These are phyloP conservation scores for Bryoerythrophyllum caledonicum DNA, from an alignment of 225 moss, liverwort and hornwort genomes.

Conservation along the genomic window DNA sequence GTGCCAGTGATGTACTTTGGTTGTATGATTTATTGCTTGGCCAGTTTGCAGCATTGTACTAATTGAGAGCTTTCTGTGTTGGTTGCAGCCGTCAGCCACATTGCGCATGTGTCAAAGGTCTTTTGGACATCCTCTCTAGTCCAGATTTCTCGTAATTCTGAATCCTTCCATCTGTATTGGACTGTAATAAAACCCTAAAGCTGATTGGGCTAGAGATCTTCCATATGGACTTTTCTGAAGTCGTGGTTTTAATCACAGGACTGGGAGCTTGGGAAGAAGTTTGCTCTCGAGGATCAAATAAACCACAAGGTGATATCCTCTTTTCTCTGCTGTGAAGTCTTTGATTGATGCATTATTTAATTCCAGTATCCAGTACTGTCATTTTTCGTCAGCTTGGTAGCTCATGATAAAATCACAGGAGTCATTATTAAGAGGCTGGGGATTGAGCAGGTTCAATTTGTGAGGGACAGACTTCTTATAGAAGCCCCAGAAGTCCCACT, in stretches of 20 bases:
- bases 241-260: slow-evolving; percentile 28
- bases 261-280: slow-evolving; percentile 48
- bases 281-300: slow-evolving; percentile 60
- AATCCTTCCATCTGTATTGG: slow-evolving; percentile 3
- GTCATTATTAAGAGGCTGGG: slow-evolving; percentile 43
- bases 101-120: slow-evolving; percentile 55
- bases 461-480: slow-evolving; percentile 47
- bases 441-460: slow-evolving; percentile 61
- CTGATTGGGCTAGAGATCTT: slow-evolving; percentile 5
- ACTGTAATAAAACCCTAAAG: neutral
- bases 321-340: neutral
- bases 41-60: slow-evolving; percentile 9
- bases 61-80: slow-evolving; percentile 23
- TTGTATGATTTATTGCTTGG: neutral
- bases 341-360: neutral
- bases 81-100: slow-evolving; percentile 63
- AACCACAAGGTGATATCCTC: slow-evolving; percentile 50
- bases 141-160: slow-evolving; percentile 10
- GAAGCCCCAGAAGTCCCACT: slow-evolving; percentile 47
- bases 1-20: neutral
- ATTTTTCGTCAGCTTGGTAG: slow-evolving; percentile 43
- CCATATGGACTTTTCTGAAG: neutral
- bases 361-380: slow-evolving; percentile 32
- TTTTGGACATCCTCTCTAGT: slow-evolving; percentile 16
- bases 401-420: slow-evolving; percentile 34